Conservation (phyloP, 805 yeast species). For the Debaryomyces castellii region DNA sequence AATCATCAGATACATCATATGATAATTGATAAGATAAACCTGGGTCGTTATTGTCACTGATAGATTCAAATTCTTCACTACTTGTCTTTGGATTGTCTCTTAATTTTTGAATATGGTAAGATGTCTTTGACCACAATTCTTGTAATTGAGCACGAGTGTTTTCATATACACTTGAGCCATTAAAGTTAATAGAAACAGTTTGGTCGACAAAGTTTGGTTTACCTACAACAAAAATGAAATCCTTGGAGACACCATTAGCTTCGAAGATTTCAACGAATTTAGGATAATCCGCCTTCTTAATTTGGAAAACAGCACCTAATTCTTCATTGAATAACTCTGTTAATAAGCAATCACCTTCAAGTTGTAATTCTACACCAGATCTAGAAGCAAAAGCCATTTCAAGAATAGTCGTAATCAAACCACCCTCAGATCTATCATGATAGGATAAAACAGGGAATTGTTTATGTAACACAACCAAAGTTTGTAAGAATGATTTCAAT, state of each 20-base stretch:
- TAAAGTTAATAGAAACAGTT: conserved; percentile 51
- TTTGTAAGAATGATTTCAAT: conserved; percentile 67
- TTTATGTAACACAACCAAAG: conserved; percentile 73
- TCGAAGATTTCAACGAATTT: conserved; percentile 55
- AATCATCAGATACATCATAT: conserved; percentile 56
- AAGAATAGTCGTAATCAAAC: conserved; percentile 75
- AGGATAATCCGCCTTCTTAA: conserved; percentile 51
- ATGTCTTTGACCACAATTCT: conserved; percentile 82
- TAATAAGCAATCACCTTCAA: conserved; percentile 46
- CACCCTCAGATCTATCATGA: conserved; percentile 98
- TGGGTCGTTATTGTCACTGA: conserved; percentile 81
- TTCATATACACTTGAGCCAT: conserved; percentile 46
- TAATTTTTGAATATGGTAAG: conserved; percentile 83
- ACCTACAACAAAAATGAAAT: conserved; percentile 64
- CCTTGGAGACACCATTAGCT: conserved; percentile 56
- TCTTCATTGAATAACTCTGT: conserved; percentile 84
- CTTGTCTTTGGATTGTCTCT: conserved; percentile 94
- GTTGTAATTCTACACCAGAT: conserved; percentile 66
- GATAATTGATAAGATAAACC: conserved; percentile 83
- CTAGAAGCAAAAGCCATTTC: conserved; percentile 99
- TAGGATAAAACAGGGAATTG: conserved; percentile 71
- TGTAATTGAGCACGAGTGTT: conserved; percentile 71
- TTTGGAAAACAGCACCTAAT: conserved; percentile 94
- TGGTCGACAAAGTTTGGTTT: conserved; percentile 53
- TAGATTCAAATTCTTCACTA: conserved; percentile 75